Percentiles rank a stretch among this genome's conserved stretches.
Evolutionary conservation across 495 filamentous ascomycete genomes (phyloP).

Genomic region (Xanthoparmelia taractica): DNA sequence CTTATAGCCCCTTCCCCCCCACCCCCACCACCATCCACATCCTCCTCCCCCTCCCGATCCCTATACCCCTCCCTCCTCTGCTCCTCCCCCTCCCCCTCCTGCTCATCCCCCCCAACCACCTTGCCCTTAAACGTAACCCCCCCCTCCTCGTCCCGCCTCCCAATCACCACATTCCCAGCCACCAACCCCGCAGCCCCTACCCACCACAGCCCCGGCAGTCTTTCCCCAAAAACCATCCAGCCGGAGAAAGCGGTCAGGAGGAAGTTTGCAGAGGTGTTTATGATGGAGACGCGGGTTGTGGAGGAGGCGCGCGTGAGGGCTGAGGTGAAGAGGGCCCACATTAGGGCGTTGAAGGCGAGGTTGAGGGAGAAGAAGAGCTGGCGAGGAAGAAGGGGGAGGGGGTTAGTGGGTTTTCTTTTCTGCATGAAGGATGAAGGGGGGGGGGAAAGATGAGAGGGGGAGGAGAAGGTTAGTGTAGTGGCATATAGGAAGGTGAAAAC

Average conservation of each 20-base stretch:
- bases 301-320: conserved; percentile 76
- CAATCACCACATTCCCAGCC: conserved; percentile 84
- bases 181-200: conserved; percentile 76
- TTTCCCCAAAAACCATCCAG: conserved; percentile 62
- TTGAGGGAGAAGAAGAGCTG: conserved; percentile 85
- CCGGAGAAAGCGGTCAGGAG: conserved; percentile 82
- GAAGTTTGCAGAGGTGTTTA: conserved; percentile 93
- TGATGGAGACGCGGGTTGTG: conserved; percentile 83
- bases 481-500: background rate
- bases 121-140: background rate
- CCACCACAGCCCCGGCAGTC: conserved; percentile 77
- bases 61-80: conserved; percentile 22
- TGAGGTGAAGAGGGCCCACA: conserved; percentile 84
- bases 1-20: conserved; percentile 12
- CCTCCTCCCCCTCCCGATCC: conserved; percentile 19
- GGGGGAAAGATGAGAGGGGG: background rate
- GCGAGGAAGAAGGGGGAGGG: too few species aligned
- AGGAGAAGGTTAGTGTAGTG: background rate
- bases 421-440: background rate
- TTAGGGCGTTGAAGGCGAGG: conserved; percentile 80
- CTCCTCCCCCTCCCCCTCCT: conserved; percentile 14
- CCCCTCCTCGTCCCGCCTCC: conserved; percentile 58
- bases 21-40: conserved; percentile 17
- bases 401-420: background rate
- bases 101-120: background rate